A percentile compares a stretch with the other conserved stretches of the same genome.
Conservation (phyloP, 163 green algal genomes). For the Chloroidium sp. region DNA sequence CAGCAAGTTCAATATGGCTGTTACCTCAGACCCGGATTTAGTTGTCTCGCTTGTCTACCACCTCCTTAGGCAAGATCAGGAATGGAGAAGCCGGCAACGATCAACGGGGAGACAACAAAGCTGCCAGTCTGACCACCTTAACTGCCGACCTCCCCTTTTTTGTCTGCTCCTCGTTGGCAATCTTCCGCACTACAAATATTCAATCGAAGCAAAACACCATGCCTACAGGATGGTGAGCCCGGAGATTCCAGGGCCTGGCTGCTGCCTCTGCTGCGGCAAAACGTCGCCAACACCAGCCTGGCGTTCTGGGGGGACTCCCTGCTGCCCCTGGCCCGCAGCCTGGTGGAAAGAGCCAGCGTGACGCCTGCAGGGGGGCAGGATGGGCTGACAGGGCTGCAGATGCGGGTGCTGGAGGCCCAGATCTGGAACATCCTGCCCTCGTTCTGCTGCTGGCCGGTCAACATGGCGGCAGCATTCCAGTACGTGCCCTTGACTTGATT, state of each 20-base stretch:
- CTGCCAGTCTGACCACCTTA: too few relatives aligned
- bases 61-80: too few relatives aligned
- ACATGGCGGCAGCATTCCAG: constrained; percentile 49
- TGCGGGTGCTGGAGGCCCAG: constrained; percentile 65
- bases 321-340: constrained; percentile 53
- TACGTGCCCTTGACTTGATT: neutral
- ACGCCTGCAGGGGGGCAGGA: constrained; percentile 2
- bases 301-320: constrained; percentile 60
- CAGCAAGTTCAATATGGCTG: too few relatives aligned
- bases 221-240: too few relatives aligned
- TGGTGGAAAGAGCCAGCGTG: constrained; percentile 21
- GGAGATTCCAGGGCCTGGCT: constrained; percentile 66
- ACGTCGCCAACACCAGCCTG: constrained; percentile 51
- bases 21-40: too few relatives aligned
- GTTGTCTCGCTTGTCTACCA: too few relatives aligned
- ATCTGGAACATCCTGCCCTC: constrained; percentile 67
- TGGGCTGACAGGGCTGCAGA: constrained; percentile 21
- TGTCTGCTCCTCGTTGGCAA: too few relatives aligned
- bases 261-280: constrained; percentile 70
- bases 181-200: too few relatives aligned
- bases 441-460: constrained; percentile 70
- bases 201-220: too few relatives aligned
- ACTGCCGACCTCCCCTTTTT: too few relatives aligned
- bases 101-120: too few relatives aligned
- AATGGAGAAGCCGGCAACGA: too few relatives aligned